Percentiles rank a stretch among this genome's conserved stretches.
Evolutionary conservation across 1,284 basidiomycete species (phyloP).

Genomic region (Puccinia polysora): DNA sequence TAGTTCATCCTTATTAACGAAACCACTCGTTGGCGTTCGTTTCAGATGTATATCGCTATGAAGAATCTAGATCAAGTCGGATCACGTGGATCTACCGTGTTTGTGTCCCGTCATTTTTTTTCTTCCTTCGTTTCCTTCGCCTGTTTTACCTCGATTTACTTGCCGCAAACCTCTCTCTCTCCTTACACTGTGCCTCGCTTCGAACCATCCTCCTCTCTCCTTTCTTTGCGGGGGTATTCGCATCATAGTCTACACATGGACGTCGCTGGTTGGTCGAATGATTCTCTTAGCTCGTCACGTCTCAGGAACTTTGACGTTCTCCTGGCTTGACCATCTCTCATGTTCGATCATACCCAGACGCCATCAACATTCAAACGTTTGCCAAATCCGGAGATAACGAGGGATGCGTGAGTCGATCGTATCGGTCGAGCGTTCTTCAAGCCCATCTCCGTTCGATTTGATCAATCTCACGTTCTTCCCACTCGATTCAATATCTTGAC

Average conservation of each 20-base stretch:
- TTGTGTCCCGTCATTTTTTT: not conserved
- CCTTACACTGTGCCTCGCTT: too few species aligned
- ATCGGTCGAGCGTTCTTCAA: not conserved
- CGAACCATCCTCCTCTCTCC: too few species aligned
- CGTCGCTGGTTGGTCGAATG: conserved; percentile 46
- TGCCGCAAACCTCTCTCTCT: too few species aligned
- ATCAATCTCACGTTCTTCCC: not conserved
- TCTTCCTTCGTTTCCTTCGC: not conserved
- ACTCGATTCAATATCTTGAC: too few species aligned
- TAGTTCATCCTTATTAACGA: not conserved
- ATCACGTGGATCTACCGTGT: conserved; percentile 48
- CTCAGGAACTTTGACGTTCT: not conserved
- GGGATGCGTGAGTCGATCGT: conserved; percentile 44
- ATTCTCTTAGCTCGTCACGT: not conserved
- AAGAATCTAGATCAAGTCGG: conserved; percentile 46
- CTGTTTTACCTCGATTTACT: not conserved
- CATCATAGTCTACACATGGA: conserved; percentile 50
- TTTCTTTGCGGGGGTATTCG: too few species aligned
- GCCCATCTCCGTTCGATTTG: not conserved
- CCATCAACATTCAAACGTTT: conserved; percentile 51
- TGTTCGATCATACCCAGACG: conserved; percentile 42
- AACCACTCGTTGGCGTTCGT: not conserved
- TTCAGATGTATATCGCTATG: conserved; percentile 52
- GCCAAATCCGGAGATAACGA: conserved; percentile 41
- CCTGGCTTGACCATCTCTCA: not conserved